These are phyloP conservation scores for Guadua angustifolia DNA, from an alignment of 176 grass and related monocot genomes.

Conservation along the genomic window DNA sequence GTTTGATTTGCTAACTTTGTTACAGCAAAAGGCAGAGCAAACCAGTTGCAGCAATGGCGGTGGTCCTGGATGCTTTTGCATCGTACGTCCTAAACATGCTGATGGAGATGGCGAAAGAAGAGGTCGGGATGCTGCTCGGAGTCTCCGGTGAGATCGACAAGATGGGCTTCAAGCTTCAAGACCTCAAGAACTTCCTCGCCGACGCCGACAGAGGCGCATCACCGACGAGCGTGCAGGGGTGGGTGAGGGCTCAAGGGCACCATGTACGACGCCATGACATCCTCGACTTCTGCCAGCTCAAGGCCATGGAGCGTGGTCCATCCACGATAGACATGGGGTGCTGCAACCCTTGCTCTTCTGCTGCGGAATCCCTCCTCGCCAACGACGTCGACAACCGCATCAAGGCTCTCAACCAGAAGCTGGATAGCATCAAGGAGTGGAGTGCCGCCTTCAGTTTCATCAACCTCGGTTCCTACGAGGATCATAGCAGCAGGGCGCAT, in stretches of 20 bases:
- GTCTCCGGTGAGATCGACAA: too few species aligned
- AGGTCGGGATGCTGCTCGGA: too few species aligned
- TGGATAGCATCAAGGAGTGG: background rate
- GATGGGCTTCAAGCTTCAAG: too few species aligned
- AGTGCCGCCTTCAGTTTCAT: background rate
- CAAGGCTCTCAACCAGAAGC: constrained; percentile 11
- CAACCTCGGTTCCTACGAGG: background rate
- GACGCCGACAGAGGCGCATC: too few species aligned
- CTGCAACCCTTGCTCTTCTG: constrained; percentile 1
- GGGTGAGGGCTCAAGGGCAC: background rate
- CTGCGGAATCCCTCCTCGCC: background rate
- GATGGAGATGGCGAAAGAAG: too few species aligned
- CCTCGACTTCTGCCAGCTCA: constrained; percentile 17
- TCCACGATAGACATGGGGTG: background rate
- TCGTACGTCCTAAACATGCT: too few species aligned
- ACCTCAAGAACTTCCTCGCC: too few species aligned
- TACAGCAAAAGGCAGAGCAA: too few species aligned
- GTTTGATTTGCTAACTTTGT: too few species aligned
- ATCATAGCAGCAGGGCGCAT: too few species aligned
- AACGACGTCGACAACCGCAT: constrained; percentile 14
- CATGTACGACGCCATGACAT: constrained; percentile 16
- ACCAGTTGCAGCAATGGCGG: too few species aligned
- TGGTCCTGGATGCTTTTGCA: too few species aligned
- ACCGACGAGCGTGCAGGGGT: background rate
- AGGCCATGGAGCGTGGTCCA: background rate